phyloP scores from a whole-genome alignment of 2,329 filamentous ascomycete species.

The Beauveria sp. region DNA sequence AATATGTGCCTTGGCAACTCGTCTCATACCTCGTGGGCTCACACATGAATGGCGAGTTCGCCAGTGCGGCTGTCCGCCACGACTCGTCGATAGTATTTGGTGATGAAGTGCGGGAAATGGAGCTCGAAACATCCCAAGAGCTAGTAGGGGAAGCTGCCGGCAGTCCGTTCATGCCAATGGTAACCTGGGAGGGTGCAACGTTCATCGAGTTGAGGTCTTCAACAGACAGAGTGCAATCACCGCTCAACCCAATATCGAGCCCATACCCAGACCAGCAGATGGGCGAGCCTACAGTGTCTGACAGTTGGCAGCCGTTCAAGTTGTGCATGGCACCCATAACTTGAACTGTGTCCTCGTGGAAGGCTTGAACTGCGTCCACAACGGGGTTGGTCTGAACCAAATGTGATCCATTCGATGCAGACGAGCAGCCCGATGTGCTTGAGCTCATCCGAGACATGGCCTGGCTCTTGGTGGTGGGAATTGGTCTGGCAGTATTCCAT shows the following conservation, averaged over 20 bases:
- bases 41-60: neutral
- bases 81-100: slow-evolving; percentile 42
- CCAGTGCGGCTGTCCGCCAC: slow-evolving; percentile 27
- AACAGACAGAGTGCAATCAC: slow-evolving; percentile 36
- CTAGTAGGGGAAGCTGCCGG: slow-evolving; percentile 42
- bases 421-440: slow-evolving; percentile 33
- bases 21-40: slow-evolving; percentile 6
- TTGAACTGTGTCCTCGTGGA: slow-evolving; percentile 31
- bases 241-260: slow-evolving; percentile 36
- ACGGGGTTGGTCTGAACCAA: slow-evolving; percentile 43
- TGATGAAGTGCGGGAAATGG: slow-evolving; percentile 43
- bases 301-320: slow-evolving; percentile 4
- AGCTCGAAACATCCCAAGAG: slow-evolving; percentile 46
- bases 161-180: slow-evolving; percentile 44
- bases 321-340: slow-evolving; percentile 29
- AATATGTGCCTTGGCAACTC: neutral
- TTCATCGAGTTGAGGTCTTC: slow-evolving; percentile 40
- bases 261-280: slow-evolving; percentile 44
- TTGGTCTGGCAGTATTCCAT: slow-evolving; percentile 36
- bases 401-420: slow-evolving; percentile 42
- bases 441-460: slow-evolving; percentile 33
- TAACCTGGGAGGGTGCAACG: slow-evolving; percentile 49
- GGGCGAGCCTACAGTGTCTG: slow-evolving; percentile 31
- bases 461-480: slow-evolving; percentile 27
- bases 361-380: slow-evolving; percentile 40